A percentile compares a stretch with the other conserved stretches of the same genome.
Evolutionary conservation across 2,329 filamentous ascomycete species (phyloP).

Genomic region (Colletotrichum orchidophilum): DNA sequence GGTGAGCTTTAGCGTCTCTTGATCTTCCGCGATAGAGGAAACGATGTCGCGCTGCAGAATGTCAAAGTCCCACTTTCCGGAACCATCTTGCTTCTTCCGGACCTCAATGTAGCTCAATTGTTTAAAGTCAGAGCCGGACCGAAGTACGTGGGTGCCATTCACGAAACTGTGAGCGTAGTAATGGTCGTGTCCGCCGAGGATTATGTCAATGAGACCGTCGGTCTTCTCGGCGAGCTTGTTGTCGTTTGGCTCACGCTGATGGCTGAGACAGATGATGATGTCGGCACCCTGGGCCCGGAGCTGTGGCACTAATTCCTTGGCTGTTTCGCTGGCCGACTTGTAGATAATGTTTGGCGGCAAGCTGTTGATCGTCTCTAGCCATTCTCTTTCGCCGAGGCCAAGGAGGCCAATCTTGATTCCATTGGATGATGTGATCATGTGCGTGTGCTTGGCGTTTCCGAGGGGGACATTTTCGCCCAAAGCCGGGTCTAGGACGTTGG

Average conservation of each 20-base stretch:
- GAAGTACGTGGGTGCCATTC: conserved; percentile 84
- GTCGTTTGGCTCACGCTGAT: conserved; percentile 90
- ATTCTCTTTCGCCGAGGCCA: conserved; percentile 87
- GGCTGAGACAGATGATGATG: conserved; percentile 83
- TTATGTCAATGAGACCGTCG: conserved; percentile 80
- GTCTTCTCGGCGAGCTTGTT: conserved; percentile 82
- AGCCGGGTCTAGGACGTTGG: conserved; percentile 86
- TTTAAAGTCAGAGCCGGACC: conserved; percentile 91
- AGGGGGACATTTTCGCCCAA: conserved; percentile 80
- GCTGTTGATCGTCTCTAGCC: conserved; percentile 88
- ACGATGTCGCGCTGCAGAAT: conserved; percentile 80
- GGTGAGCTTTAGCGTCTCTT: conserved; percentile 68
- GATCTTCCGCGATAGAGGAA: conserved; percentile 72
- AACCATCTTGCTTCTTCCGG: conserved; percentile 61
- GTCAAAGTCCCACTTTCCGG: conserved; percentile 77
- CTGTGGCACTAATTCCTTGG: conserved; percentile 76
- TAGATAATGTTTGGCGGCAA: conserved; percentile 86
- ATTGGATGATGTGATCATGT: conserved; percentile 82
- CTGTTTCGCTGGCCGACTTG: conserved; percentile 79
- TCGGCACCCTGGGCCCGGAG: conserved; percentile 82
- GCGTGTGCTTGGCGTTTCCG: conserved; percentile 78
- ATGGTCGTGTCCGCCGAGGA: conserved; percentile 90
- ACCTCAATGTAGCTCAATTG: conserved; percentile 90
- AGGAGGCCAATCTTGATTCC: conserved; percentile 88
- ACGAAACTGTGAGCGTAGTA: conserved; percentile 83